Conservation (phyloP, 2,329 filamentous ascomycete genomes). For the Sarocladium kiliense region DNA sequence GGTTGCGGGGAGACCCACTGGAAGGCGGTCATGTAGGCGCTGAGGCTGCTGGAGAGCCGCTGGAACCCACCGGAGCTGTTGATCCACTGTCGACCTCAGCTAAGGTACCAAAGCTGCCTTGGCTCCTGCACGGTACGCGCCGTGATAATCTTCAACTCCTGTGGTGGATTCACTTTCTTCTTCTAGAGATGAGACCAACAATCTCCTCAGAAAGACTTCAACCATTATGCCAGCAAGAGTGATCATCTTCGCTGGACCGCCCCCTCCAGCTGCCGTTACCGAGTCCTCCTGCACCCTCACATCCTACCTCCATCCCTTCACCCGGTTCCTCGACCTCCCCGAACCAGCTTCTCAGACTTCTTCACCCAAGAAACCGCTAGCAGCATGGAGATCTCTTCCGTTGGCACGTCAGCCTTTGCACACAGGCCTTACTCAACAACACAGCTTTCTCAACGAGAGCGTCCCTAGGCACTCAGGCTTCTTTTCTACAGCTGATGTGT, state of each 20-base stretch:
- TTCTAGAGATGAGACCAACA: no score
- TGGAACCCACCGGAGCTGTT: no score
- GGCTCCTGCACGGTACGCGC: no score
- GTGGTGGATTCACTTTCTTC: no score
- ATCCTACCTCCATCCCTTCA: slow-evolving; percentile 20
- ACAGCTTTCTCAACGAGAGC: slow-evolving; percentile 25
- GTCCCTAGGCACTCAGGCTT: slow-evolving; percentile 33
- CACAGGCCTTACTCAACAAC: slow-evolving; percentile 49
- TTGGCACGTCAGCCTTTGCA: slow-evolving; percentile 39
- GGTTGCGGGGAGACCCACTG: slow-evolving; percentile 4
- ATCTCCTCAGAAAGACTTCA: neutral
- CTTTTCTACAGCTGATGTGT: slow-evolving; percentile 40
- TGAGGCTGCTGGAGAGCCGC: neutral
- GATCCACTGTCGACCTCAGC: slow-evolving; percentile 3
- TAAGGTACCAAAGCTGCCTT: neutral
- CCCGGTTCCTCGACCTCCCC: slow-evolving; percentile 19
- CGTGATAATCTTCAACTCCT: no score
- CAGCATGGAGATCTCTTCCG: slow-evolving; percentile 51
- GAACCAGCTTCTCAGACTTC: neutral
- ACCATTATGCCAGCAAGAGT: slow-evolving; percentile 23
- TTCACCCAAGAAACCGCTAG: slow-evolving; percentile 26
- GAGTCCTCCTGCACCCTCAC: slow-evolving; percentile 24
- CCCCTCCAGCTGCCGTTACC: slow-evolving; percentile 22
- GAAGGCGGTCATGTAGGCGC: neutral
- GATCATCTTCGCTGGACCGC: slow-evolving; percentile 33